Percentiles rank a stretch among this genome's conserved stretches.
These are phyloP conservation scores for apple (Malus domestica) DNA, from an alignment of 306 rosid species.

Conservation along the genomic window DNA sequence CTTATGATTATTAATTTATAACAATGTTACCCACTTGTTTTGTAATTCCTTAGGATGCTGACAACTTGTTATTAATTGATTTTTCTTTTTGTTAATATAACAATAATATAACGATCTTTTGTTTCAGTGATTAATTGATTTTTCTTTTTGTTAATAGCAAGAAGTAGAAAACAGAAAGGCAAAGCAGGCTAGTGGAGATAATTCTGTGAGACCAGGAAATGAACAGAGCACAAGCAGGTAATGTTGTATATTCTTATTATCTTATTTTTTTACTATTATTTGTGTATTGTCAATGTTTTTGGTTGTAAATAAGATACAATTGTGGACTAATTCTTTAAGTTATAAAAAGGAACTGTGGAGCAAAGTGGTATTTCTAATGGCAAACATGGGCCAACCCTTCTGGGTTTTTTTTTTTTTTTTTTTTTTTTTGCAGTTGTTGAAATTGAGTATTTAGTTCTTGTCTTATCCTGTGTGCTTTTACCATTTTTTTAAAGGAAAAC, in stretches of 20 bases:
- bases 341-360: background rate
- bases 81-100: too few species aligned
- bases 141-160: constrained; percentile 37
- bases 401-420: background rate
- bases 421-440: background rate
- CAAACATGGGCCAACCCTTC: background rate
- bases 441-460: background rate
- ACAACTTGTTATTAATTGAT: background rate
- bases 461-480: background rate
- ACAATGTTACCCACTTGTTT: background rate
- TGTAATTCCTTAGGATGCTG: background rate
- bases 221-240: constrained; percentile 57
- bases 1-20: background rate
- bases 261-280: background rate
- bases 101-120: background rate
- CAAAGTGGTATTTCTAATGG: background rate
- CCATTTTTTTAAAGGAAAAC: background rate
- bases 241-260: constrained; percentile 6
- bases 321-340: background rate
- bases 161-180: constrained; percentile 57
- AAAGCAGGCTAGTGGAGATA: constrained; percentile 33
- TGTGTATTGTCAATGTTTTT: background rate
- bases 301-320: background rate
- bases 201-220: constrained; percentile 23
- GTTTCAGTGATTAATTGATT: constrained; percentile 11